Conservation (phyloP, 495 filamentous ascomycete genomes). For the Umbilicaria muhlenbergii region DNA sequence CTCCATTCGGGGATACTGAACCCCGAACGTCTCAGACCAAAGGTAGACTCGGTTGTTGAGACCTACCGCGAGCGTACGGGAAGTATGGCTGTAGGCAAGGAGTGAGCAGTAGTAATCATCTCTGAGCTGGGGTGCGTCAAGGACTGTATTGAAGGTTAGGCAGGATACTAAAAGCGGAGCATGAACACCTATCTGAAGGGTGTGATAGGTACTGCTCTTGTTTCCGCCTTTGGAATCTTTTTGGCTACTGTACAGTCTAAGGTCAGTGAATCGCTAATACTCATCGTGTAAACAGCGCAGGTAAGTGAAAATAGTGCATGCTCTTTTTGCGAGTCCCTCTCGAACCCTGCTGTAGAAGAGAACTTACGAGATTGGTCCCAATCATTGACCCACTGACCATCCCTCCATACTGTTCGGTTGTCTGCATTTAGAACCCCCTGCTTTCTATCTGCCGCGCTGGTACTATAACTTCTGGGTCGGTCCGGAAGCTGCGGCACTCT, state of each 20-base stretch:
- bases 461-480: conserved; percentile 4
- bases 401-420: conserved; percentile 34
- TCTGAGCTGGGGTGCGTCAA: conserved; percentile 74
- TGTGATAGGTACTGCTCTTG: conserved; percentile 38
- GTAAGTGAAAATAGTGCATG: no score
- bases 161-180: not conserved
- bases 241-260: conserved; percentile 1
- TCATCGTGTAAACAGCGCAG: no score
- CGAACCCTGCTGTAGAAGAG: no score
- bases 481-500: conserved; percentile 17
- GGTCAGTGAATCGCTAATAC: not conserved
- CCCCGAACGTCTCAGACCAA: conserved; percentile 63
- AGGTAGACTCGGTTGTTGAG: conserved; percentile 70
- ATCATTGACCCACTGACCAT: conserved; percentile 41
- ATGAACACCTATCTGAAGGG: conserved; percentile 55
- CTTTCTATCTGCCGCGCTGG: conserved; percentile 3
- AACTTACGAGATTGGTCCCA: conserved; percentile 33
- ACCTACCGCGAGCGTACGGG: conserved; percentile 69
- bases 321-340: no score
- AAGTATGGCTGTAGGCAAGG: conserved; percentile 64
- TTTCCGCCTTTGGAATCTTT: conserved; percentile 5
- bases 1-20: conserved; percentile 29
- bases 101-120: conserved; percentile 96
- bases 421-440: conserved; percentile 1
- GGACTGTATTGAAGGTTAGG: conserved; percentile 30